These are phyloP conservation scores for Chaetomium sp. DNA, from an alignment of 2,329 filamentous ascomycete genomes.

Conservation along the genomic window DNA sequence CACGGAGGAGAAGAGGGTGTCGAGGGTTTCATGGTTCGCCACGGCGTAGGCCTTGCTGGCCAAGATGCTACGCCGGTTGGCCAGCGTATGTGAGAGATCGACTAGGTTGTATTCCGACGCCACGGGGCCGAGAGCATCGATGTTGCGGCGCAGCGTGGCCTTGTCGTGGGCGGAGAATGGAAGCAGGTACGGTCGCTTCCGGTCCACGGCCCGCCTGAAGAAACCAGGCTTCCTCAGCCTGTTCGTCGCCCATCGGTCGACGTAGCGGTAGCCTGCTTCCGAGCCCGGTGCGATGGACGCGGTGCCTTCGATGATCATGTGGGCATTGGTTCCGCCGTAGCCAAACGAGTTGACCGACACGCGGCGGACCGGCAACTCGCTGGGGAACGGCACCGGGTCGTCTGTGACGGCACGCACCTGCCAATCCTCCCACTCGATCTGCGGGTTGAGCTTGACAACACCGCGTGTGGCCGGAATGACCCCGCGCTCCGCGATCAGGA, in stretches of 20 bases:
- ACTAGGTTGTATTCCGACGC: neutral
- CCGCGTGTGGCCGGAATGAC: conserved; percentile 27
- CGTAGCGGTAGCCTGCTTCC: neutral
- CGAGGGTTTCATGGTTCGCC: neutral
- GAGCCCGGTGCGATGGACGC: neutral
- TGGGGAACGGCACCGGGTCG: neutral
- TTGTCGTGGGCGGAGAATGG: neutral
- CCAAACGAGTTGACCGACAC: conserved; percentile 27
- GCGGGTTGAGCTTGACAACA: conserved; percentile 20
- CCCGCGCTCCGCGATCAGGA: conserved; percentile 4
- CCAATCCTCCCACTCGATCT: neutral
- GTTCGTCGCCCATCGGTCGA: neutral
- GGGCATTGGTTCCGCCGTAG: conserved; percentile 29
- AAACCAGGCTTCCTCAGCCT: neutral
- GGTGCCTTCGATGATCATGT: conserved; percentile 15
- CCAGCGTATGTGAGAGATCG: neutral
- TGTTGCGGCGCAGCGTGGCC: neutral
- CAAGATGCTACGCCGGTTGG: neutral
- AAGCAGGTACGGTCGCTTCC: neutral
- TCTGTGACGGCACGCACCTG: conserved; percentile 5
- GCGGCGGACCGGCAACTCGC: neutral
- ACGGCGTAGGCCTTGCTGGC: neutral
- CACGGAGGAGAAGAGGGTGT: neutral
- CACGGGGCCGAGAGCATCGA: neutral
- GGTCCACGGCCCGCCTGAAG: neutral